phyloP scores from a whole-genome alignment of 495 filamentous ascomycete species.

The Amorphotheca resinae region DNA sequence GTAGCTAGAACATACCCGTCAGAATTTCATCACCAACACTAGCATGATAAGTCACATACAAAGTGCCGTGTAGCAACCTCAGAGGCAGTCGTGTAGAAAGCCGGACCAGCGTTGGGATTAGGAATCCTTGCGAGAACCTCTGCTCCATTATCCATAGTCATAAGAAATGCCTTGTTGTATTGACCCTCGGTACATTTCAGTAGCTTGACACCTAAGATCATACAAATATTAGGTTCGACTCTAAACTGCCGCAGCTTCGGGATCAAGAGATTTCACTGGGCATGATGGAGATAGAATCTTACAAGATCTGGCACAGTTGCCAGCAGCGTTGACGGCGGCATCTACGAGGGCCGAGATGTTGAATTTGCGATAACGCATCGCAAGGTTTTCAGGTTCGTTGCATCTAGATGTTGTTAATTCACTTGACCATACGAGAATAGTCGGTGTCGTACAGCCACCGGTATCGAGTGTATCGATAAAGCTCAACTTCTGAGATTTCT shows the following conservation, averaged over 20 bases:
- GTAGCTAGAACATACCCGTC: constrained; percentile 21
- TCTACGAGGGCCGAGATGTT: constrained; percentile 9
- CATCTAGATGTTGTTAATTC: constrained; percentile 9
- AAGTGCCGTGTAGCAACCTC: constrained; percentile 27
- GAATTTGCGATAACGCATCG: constrained; percentile 13
- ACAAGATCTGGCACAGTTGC: constrained; percentile 10
- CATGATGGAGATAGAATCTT: constrained; percentile 7
- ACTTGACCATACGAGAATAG: constrained; percentile 3
- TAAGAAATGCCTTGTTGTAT: constrained; percentile 26
- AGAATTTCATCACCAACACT: background rate
- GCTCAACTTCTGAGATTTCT: constrained; percentile 10
- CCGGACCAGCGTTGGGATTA: constrained; percentile 12
- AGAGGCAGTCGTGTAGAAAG: constrained; percentile 15
- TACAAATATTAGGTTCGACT: constrained; percentile 7
- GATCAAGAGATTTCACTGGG: constrained; percentile 1
- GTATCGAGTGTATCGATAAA: constrained; percentile 11
- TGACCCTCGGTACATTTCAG: constrained; percentile 26
- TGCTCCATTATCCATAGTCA: constrained; percentile 29
- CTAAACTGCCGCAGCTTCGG: constrained; percentile 1
- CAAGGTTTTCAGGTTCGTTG: constrained; percentile 10
- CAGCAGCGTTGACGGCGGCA: constrained; percentile 10
- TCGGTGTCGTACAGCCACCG: constrained; percentile 10
- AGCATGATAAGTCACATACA: constrained; percentile 16
- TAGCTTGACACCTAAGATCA: constrained; percentile 21
- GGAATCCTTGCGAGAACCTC: constrained; percentile 26